Base-by-base conservation (phyloP, 2,329 filamentous ascomycete species). In the Neofusicoccum sp. region DNA sequence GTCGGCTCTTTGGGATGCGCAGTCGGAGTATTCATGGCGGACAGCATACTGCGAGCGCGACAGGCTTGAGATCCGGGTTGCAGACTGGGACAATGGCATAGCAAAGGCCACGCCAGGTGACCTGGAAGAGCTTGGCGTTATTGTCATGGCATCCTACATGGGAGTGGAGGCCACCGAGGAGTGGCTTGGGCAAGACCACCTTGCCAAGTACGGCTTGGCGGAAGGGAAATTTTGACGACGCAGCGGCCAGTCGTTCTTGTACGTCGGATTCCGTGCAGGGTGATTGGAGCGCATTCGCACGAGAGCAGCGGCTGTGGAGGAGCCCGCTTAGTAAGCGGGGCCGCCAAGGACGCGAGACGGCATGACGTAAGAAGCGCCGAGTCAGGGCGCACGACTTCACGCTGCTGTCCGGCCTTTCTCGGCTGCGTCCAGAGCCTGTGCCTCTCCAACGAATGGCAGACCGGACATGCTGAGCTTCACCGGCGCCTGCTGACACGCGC, bases 81-180 rank as follows among this genome's bases (percentile, higher is more conserved):
- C 36, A 24, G n/a, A 44, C 9, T 64, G 60, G 62, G 54, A 65
- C 5, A 60, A 63, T 11, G 45, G 34, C 4, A 63, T 66, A 9
- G 54, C 26, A 41, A 47, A 51, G 11, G 63, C 65, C 2, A 41
- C 26, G 5, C 62, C 65, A 26, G 33, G n/a, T 0, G 64, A 66
- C 41, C 0, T 67, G 34, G 65, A 67, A 12, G 63, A 67, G 59
- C 58, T 66, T 1, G 62, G 65, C n/a, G 61, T 64, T 7, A 30
- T 66, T 36, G 34, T 63, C 0, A 64, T 67, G 65, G 56, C 44
- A 6, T 65, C 63, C 61, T 31, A 64, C 8, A 61, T 61, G 62
- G 65, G 64, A 1, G 6, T 63, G 20, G 51, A 58, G 7, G 6
- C 48, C 5, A 62, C 63, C 4, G 33, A 12, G 38, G 40, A 16